A percentile compares a stretch with the other conserved stretches of the same genome.
Evolutionary conservation across 2,329 filamentous ascomycete genomes (phyloP).

Genomic region (Pyrenophora tritici-repentis): DNA sequence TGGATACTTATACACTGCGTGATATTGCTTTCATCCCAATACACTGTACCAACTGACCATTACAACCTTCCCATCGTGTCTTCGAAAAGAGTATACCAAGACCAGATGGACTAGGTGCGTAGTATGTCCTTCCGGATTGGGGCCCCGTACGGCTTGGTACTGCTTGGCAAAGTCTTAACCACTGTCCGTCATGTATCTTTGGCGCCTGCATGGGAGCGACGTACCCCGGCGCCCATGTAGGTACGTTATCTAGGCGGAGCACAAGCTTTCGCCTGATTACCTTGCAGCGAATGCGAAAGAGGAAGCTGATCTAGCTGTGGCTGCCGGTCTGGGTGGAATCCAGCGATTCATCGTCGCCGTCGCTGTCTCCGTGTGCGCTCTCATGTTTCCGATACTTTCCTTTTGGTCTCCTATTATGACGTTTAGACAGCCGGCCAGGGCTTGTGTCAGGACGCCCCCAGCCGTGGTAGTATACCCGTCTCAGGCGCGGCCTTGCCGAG

Average conservation of each 20-base stretch:
- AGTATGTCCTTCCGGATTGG: constrained; percentile 14
- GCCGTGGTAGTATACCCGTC: neutral
- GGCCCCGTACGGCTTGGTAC: neutral
- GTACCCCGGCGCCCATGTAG: constrained; percentile 2
- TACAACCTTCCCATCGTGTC: constrained; percentile 10
- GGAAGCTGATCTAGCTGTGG: constrained; percentile 11
- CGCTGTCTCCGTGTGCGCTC: neutral
- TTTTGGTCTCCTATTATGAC: neutral
- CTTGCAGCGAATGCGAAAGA: constrained; percentile 8
- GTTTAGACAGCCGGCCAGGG: neutral
- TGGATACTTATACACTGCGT: constrained; percentile 15
- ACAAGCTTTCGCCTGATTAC: constrained; percentile 9
- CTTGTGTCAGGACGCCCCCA: neutral
- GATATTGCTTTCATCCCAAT: neutral
- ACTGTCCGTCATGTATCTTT: constrained; percentile 2
- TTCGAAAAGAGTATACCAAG: constrained; percentile 3
- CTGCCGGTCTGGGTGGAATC: constrained; percentile 2
- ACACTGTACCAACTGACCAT: constrained; percentile 1
- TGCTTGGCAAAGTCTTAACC: constrained; percentile 17
- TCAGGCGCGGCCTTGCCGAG: neutral
- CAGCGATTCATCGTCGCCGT: neutral
- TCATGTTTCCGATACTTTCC: no score
- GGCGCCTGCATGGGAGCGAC: neutral
- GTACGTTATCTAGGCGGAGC: constrained; percentile 8
- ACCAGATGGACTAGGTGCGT: constrained; percentile 9